These are phyloP conservation scores for Talaromyces sp. DNA, from an alignment of 2,329 filamentous ascomycete genomes.

Conservation along the genomic window DNA sequence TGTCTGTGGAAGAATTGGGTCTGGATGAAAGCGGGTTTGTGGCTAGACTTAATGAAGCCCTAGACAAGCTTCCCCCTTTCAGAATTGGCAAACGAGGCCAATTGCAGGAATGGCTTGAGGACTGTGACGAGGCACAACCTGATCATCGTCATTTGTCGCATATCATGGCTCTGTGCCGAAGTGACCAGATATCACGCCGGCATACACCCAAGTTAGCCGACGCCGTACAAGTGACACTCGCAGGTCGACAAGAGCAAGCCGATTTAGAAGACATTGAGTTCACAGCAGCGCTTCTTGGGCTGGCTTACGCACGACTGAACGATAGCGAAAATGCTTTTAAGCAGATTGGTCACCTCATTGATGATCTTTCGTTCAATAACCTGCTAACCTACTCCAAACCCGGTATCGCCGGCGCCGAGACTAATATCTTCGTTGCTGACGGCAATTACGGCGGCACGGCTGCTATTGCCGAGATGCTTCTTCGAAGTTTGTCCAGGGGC, in stretches of 20 bases:
- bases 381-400: constrained; percentile 1
- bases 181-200: neutral
- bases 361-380: neutral
- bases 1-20: neutral
- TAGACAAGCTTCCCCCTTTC: neutral
- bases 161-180: neutral
- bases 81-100: neutral
- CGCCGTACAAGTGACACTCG: neutral
- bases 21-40: neutral
- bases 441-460: neutral
- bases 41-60: neutral
- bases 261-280: constrained; percentile 3
- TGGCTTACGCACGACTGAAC: neutral
- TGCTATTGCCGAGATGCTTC: neutral
- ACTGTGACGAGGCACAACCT: neutral
- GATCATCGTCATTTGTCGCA: constrained; percentile 1
- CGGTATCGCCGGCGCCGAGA: neutral
- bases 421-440: constrained; percentile 3
- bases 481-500: neutral
- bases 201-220: neutral
- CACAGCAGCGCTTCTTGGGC: neutral
- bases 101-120: neutral
- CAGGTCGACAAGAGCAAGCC: neutral
- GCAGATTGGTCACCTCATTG: neutral
- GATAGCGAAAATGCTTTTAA: neutral